A percentile compares a stretch with the other conserved stretches of the same genome.
These are phyloP conservation scores for Posidonia oceanica DNA, from an alignment of 116 monocot species.

Conservation along the genomic window DNA sequence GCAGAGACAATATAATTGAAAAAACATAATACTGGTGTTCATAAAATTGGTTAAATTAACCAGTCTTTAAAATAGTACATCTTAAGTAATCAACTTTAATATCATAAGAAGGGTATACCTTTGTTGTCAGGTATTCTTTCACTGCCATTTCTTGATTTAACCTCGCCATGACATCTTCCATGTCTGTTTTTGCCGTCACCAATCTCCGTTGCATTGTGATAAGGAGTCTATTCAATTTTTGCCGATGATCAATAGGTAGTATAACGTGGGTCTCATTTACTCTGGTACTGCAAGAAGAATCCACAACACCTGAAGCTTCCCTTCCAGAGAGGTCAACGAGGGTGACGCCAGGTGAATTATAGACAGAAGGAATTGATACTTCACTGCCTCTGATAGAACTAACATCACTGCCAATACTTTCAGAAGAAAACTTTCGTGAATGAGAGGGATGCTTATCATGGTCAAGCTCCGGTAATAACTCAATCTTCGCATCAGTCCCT, in stretches of 20 bases:
- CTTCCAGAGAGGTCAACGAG: conserved; percentile 37
- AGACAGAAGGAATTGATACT: conserved; percentile 32
- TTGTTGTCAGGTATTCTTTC: conserved; percentile 87
- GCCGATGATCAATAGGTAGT: conserved; percentile 77
- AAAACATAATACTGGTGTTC: too few species aligned
- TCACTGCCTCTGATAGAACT: conserved; percentile 83
- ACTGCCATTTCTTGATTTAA: conserved; percentile 93
- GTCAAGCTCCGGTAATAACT: conserved; percentile 20
- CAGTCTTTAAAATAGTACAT: too few species aligned
- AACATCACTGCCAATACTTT: conserved; percentile 82
- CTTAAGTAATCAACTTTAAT: background rate
- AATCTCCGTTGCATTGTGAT: conserved; percentile 68
- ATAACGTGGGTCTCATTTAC: conserved; percentile 45
- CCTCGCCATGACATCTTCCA: conserved; percentile 98
- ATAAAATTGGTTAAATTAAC: too few species aligned
- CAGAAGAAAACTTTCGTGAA: conserved; percentile 60
- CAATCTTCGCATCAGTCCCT: conserved; percentile 7
- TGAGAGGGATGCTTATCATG: conserved; percentile 47
- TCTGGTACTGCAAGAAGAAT: conserved; percentile 17
- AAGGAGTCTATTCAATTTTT: conserved; percentile 76
- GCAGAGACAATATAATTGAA: too few species aligned
- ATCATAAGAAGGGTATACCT: conserved; percentile 31
- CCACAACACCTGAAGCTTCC: conserved; percentile 26
- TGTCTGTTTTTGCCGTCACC: conserved; percentile 75
- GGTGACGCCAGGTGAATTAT: conserved; percentile 44